These are phyloP conservation scores for Penicillium sp. DNA, from an alignment of 2,329 filamentous ascomycete species.

Conservation along the genomic window DNA sequence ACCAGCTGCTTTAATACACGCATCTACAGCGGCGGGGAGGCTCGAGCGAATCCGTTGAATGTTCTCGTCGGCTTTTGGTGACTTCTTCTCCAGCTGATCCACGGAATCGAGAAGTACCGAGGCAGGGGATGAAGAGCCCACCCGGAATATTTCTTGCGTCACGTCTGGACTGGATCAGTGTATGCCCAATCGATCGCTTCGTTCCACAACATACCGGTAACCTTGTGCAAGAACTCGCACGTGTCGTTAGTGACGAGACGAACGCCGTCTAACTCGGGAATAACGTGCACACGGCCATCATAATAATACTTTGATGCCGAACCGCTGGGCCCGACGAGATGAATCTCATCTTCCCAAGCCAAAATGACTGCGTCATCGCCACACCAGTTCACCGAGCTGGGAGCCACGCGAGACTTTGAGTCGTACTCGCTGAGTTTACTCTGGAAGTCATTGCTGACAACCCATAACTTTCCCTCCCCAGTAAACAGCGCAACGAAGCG, in stretches of 20 bases:
- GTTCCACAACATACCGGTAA: slow-evolving; percentile 56
- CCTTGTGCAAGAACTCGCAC: slow-evolving; percentile 97
- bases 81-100: slow-evolving; percentile 85
- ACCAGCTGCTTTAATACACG: slow-evolving; percentile 87
- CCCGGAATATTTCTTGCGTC: slow-evolving; percentile 83
- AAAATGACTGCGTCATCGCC: slow-evolving; percentile 90
- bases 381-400: slow-evolving; percentile 91
- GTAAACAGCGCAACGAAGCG: slow-evolving; percentile 87
- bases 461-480: slow-evolving; percentile 78
- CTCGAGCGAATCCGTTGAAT: slow-evolving; percentile 89
- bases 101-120: slow-evolving; percentile 93
- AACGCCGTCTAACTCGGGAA: slow-evolving; percentile 87
- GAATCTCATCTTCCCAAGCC: slow-evolving; percentile 97
- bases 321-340: slow-evolving; percentile 83
- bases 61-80: slow-evolving; percentile 94
- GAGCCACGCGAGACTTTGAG: slow-evolving; percentile 77
- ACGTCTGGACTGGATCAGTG: slow-evolving; percentile 51
- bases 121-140: slow-evolving; percentile 82
- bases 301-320: slow-evolving; percentile 77
- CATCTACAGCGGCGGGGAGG: slow-evolving; percentile 88
- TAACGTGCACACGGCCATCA: slow-evolving; percentile 82
- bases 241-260: slow-evolving; percentile 85
- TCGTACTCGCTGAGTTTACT: slow-evolving; percentile 89
- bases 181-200: background rate
- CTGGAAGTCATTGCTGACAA: slow-evolving; percentile 94